phyloP scores from a whole-genome alignment of 2,329 filamentous ascomycete species.

The Talaromyces pinophilus region DNA sequence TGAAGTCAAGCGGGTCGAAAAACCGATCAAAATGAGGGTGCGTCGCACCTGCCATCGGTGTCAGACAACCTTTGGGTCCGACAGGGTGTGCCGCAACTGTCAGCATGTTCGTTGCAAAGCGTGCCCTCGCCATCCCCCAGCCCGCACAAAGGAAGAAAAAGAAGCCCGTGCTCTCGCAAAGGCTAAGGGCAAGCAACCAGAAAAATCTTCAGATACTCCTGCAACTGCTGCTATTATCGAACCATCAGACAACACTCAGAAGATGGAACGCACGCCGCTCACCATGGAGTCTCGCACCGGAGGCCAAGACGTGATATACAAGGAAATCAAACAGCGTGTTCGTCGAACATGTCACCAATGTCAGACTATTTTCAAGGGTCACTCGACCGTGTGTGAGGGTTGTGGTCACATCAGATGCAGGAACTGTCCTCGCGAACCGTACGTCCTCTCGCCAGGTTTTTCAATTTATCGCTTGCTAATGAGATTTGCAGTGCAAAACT shows the following conservation, averaged over 20 bases:
- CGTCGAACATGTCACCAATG: constrained; percentile 77
- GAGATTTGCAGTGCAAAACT: constrained; percentile 37
- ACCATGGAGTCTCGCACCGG: constrained; percentile 65
- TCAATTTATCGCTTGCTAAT: constrained; percentile 24
- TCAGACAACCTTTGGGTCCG: constrained; percentile 68
- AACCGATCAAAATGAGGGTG: constrained; percentile 51
- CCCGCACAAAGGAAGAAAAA: constrained; percentile 63
- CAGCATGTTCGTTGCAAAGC: constrained; percentile 78
- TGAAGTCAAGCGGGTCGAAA: constrained; percentile 46
- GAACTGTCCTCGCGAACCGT: constrained; percentile 78
- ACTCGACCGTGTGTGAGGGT: constrained; percentile 62
- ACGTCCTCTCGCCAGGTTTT: constrained; percentile 44
- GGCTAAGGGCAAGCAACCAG: constrained; percentile 29
- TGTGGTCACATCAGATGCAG: constrained; percentile 77
- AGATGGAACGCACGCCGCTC: constrained; percentile 42
- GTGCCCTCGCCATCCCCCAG: constrained; percentile 73
- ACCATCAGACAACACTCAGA: constrained; percentile 44
- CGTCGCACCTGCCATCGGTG: constrained; percentile 74
- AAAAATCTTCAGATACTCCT: neutral
- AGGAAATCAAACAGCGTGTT: constrained; percentile 70
- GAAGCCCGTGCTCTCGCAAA: constrained; percentile 51
- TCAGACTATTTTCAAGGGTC: constrained; percentile 61
- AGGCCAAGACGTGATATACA: constrained; percentile 70
- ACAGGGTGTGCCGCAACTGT: constrained; percentile 74
- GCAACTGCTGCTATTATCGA: neutral